Conservation (phyloP, 352 stramenopile genomes). For the Lagenidium giganteum region DNA sequence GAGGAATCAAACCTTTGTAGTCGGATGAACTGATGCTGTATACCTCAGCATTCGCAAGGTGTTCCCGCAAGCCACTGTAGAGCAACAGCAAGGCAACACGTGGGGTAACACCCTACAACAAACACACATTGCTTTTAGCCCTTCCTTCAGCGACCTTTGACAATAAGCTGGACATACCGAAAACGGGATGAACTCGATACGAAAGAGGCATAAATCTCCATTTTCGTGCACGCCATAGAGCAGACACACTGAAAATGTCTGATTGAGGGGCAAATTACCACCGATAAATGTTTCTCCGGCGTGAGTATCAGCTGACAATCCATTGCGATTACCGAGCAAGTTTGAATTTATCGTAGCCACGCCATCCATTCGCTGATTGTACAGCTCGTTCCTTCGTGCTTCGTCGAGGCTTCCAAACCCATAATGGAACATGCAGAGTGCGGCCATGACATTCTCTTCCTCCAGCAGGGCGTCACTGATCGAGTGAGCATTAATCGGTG, state of each 20-base stretch:
- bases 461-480: constrained; percentile 59
- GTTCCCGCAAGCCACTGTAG: constrained; percentile 37
- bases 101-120: constrained; percentile 45
- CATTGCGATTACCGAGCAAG: constrained; percentile 46
- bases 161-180: constrained; percentile 34
- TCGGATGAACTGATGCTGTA: constrained; percentile 55
- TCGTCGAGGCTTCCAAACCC: constrained; percentile 55
- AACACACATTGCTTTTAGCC: not conserved
- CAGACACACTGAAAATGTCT: constrained; percentile 67
- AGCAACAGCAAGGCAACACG: constrained; percentile 47
- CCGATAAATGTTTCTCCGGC: constrained; percentile 57
- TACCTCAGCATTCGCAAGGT: constrained; percentile 45
- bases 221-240: constrained; percentile 59
- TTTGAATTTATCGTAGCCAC: constrained; percentile 57
- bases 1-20: constrained; percentile 68
- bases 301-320: constrained; percentile 53
- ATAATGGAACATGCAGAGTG: constrained; percentile 70
- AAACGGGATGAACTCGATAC: constrained; percentile 56
- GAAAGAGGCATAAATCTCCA: constrained; percentile 71
- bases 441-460: constrained; percentile 61
- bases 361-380: constrained; percentile 63
- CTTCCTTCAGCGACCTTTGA: not conserved
- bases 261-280: constrained; percentile 46
- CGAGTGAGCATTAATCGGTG: constrained; percentile 3
- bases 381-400: constrained; percentile 41